Conservation (phyloP, 768 basidiomycete genomes). For the Mycena capillaripes region DNA sequence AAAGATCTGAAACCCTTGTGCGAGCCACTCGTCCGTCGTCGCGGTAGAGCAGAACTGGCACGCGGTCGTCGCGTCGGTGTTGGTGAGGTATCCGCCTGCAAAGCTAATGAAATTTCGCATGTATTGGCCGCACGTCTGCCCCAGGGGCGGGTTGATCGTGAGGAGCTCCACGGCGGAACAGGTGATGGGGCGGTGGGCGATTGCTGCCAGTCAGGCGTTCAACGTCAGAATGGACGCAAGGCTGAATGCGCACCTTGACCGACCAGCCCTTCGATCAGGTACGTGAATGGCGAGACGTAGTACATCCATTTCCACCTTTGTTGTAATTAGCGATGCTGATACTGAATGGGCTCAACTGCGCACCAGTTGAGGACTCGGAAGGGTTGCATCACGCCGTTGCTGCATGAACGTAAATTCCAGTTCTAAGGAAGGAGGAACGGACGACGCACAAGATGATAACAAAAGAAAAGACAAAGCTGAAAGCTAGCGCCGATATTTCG, state of each 20-base stretch:
- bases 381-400: constrained; percentile 79
- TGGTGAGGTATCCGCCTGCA: constrained; percentile 71
- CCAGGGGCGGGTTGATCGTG: constrained; percentile 68
- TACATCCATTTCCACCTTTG: constrained; percentile 86
- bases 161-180: constrained; percentile 77
- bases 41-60: constrained; percentile 71
- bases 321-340: too few relatives aligned
- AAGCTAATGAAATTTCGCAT: constrained; percentile 62
- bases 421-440: not conserved
- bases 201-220: not conserved
- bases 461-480: constrained; percentile 72
- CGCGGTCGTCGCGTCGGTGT: constrained; percentile 60
- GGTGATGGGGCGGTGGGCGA: constrained; percentile 62
- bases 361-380: constrained; percentile 66
- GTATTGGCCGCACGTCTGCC: constrained; percentile 69
- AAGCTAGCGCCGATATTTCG: constrained; percentile 71
- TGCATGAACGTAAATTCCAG: constrained; percentile 34
- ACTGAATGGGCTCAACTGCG: too few relatives aligned
- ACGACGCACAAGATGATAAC: constrained; percentile 69
- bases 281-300: constrained; percentile 58
- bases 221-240: not conserved
- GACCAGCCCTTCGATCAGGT: constrained; percentile 50
- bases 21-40: constrained; percentile 48
- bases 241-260: not conserved
- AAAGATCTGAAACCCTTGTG: not conserved